Evolutionary conservation across 441 rosid genomes (phyloP).

Genomic region (Corymbia citriodora): DNA sequence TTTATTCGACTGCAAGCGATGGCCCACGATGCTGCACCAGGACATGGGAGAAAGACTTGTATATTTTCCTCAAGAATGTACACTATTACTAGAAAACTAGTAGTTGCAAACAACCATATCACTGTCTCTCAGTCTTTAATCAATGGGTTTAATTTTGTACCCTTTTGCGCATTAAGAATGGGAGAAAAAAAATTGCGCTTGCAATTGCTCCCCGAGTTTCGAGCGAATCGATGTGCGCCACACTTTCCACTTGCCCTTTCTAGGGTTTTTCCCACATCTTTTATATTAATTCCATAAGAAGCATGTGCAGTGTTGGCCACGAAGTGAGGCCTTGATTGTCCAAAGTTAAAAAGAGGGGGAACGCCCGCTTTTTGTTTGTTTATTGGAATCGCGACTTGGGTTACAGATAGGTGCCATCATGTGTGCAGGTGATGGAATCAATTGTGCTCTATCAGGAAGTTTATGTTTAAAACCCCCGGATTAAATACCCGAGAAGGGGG

Average conservation of each 20-base stretch:
- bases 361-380: not conserved
- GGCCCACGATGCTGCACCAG: not conserved
- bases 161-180: not conserved
- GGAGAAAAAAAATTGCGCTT: not conserved
- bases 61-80: not conserved
- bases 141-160: not conserved
- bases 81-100: not conserved
- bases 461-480: not conserved
- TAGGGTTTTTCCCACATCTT: not conserved
- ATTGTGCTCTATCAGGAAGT: not conserved
- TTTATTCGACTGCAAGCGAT: not conserved
- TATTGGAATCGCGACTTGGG: not conserved
- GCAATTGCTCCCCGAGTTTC: not conserved
- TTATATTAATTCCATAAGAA: not conserved
- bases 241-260: not conserved
- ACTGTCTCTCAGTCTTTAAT: not conserved
- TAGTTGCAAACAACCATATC: not conserved
- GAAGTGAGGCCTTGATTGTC: not conserved
- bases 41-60: not conserved
- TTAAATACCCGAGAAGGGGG: not conserved
- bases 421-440: not conserved
- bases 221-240: not conserved
- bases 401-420: not conserved
- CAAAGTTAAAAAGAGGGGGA: too few species aligned
- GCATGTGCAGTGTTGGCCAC: slow-evolving; percentile 22